phyloP scores from a whole-genome alignment of 345 rosid genomes.

The Aethionema arabicum region DNA sequence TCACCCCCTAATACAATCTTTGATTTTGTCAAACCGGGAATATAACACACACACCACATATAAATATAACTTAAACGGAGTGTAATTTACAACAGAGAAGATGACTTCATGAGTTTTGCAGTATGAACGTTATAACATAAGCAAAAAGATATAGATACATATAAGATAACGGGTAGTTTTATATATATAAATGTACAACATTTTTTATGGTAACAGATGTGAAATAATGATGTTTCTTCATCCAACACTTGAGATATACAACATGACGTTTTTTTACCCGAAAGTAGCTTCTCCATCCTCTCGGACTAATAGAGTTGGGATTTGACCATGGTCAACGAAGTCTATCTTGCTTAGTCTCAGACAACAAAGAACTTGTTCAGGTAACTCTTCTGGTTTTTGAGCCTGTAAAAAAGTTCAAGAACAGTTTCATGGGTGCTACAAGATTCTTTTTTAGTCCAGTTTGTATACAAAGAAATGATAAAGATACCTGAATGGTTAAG shows the following conservation, averaged over 20 bases:
- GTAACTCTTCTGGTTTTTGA: constrained; percentile 89
- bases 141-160: neutral
- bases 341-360: constrained; percentile 82
- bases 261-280: constrained; percentile 15
- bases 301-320: constrained; percentile 54
- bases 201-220: constrained; percentile 14
- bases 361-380: constrained; percentile 81
- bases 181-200: constrained; percentile 22
- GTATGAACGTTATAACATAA: neutral
- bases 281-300: constrained; percentile 39
- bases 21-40: neutral
- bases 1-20: no score
- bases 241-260: constrained; percentile 20
- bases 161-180: neutral
- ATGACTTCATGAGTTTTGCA: constrained; percentile 30
- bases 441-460: neutral
- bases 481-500: constrained; percentile 78
- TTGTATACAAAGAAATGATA: neutral
- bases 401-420: constrained; percentile 50
- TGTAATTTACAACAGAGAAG: constrained; percentile 28
- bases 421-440: neutral
- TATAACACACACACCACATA: neutral
- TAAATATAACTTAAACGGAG: constrained; percentile 17
- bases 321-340: constrained; percentile 68
- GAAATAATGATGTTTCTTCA: constrained; percentile 14